These are phyloP conservation scores for Fraxinus velutina DNA, from an alignment of 305 asterid species.

Conservation along the genomic window DNA sequence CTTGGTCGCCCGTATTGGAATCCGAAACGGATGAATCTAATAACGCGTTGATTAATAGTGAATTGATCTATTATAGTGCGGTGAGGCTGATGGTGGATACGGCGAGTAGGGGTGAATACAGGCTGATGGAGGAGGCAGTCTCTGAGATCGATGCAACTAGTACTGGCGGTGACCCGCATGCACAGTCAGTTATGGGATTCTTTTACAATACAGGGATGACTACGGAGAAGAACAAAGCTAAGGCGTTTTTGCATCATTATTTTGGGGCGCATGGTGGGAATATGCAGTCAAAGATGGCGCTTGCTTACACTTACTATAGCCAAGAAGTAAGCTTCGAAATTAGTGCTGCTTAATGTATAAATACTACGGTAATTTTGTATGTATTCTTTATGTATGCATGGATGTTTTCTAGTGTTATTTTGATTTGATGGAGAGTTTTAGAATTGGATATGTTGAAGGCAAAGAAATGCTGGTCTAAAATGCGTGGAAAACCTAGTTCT, in stretches of 20 bases:
- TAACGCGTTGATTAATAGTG: slow-evolving; percentile 20
- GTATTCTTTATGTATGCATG: not conserved
- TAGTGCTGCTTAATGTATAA: not conserved
- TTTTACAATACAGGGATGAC: slow-evolving; percentile 68
- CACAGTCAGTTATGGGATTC: slow-evolving; percentile 75
- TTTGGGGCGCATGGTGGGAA: slow-evolving; percentile 86
- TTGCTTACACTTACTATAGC: slow-evolving; percentile 62
- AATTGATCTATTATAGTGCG: slow-evolving; percentile 49
- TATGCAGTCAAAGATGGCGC: slow-evolving; percentile 80
- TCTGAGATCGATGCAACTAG: slow-evolving; percentile 57
- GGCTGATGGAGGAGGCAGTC: slow-evolving; percentile 69
- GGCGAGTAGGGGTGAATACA: slow-evolving; percentile 57
- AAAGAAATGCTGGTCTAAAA: not conserved
- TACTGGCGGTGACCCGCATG: slow-evolving; percentile 62
- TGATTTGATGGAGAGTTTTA: not conserved
- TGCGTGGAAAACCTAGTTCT: not conserved
- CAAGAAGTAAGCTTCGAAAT: slow-evolving; percentile 49
- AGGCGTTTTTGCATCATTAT: slow-evolving; percentile 63
- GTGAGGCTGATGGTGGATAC: slow-evolving; percentile 72
- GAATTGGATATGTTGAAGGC: not conserved
- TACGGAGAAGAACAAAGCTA: slow-evolving; percentile 65
- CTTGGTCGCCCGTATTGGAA: slow-evolving; percentile 90
- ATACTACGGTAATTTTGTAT: not conserved
- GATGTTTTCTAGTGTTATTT: not conserved
- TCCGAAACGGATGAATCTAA: slow-evolving; percentile 36